These are phyloP conservation scores for Mortierella alpina DNA, from an alignment of 192 early-diverging fungal genomes.

Conservation along the genomic window DNA sequence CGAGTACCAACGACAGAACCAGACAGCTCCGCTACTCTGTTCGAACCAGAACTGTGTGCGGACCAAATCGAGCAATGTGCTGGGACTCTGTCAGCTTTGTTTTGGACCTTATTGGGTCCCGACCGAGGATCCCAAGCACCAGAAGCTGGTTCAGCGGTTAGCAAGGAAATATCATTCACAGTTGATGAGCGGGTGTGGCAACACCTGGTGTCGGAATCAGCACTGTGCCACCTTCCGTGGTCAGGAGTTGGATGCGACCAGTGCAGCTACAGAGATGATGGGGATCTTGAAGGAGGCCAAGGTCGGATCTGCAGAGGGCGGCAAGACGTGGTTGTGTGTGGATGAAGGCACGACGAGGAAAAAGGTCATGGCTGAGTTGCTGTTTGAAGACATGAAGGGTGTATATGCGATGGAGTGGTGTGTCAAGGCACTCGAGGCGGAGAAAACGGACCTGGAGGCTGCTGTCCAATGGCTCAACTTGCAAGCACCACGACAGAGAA, in stretches of 20 bases:
- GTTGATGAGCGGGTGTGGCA: slow-evolving; percentile 82
- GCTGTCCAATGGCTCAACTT: slow-evolving; percentile 68
- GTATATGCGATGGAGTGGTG: slow-evolving; percentile 71
- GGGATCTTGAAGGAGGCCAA: slow-evolving; percentile 59
- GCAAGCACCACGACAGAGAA: slow-evolving; percentile 64
- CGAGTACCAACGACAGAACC: slow-evolving; percentile 70
- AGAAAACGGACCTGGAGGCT: slow-evolving; percentile 60
- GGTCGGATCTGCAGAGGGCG: slow-evolving; percentile 22
- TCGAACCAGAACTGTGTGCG: slow-evolving; percentile 79
- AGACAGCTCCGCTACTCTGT: slow-evolving; percentile 69
- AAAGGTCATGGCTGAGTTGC: slow-evolving; percentile 58
- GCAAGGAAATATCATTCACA: slow-evolving; percentile 79
- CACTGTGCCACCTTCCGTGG: slow-evolving; percentile 18
- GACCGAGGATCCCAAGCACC: slow-evolving; percentile 78
- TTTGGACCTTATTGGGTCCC: slow-evolving; percentile 87
- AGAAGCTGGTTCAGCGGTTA: slow-evolving; percentile 79
- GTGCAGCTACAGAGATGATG: slow-evolving; percentile 67
- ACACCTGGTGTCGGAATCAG: slow-evolving; percentile 71
- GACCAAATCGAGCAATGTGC: slow-evolving; percentile 59
- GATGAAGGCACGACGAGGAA: slow-evolving; percentile 63
- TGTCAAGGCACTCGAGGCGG: slow-evolving; percentile 71
- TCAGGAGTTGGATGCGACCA: slow-evolving; percentile 68
- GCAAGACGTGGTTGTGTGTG: slow-evolving; percentile 70
- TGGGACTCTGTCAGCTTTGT: slow-evolving; percentile 80
- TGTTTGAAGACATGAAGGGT: slow-evolving; percentile 32